Evolutionary conservation across 2,329 filamentous ascomycete genomes (phyloP), one percentile per base, ranked within the genome.

Genomic region (Pleoardoris graminearum): DNA sequence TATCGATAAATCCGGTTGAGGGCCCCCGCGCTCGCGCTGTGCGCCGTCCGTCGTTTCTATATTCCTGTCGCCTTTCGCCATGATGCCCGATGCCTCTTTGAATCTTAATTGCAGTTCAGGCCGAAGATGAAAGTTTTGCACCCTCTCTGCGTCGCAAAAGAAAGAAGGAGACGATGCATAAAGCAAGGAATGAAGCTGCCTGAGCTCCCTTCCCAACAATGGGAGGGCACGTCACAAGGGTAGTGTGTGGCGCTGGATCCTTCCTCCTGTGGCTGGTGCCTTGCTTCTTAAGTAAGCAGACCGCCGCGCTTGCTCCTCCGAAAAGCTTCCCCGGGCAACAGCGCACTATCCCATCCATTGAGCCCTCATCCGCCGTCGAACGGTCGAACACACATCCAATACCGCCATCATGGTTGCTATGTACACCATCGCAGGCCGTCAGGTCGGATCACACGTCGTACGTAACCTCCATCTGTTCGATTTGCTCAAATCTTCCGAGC

Each of bases 371-470:
- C 54, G 50, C 58, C 57, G 49, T 41, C 56, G 46, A 50, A 43
- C 60, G 46, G 44, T 52, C 58, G 61, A 44, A 44, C 37, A 51
- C 56, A 54, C 44, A 41, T 48, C 48, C 45, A 60, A 61, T 45
- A 64, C 64, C 65, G 65, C 63, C 56, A 74, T 62, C 45, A 82
- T 82, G 79, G 79, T 81, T 68, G 75, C 73, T 63, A 78, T 76
- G 70, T 82, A 82, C 74, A 73, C 75, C 51, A 72, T 81, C 62
- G 65, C 73, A 60, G 79, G 79, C 73, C 76, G 78, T 62, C 76
- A 81, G 74, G 76, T 82, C 67, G 79, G 79, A 72, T 80, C 79
- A 56, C 79, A 82, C 71, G 69, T 78, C 59, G 79, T 82, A 76
- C 59, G 79, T 76, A 41, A 4, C 29, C 43, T 54, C 56, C 46